Evolutionary conservation across 768 basidiomycete genomes (phyloP).

Genomic region (Tubosaeta sp.): DNA sequence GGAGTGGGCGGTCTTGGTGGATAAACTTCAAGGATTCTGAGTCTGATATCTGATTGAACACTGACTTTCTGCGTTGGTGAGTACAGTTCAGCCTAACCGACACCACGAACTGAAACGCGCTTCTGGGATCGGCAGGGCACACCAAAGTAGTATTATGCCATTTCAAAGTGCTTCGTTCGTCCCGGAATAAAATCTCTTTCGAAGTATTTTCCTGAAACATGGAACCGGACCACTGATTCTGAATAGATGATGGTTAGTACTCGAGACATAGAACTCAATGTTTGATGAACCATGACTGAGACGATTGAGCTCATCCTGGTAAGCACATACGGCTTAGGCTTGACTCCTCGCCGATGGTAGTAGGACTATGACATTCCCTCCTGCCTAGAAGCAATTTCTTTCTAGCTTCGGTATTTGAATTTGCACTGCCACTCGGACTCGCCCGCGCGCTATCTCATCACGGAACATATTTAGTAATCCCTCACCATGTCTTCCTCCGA

Average conservation of each 20-base stretch:
- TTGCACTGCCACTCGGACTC: too few species aligned
- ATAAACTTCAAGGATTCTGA: constrained; percentile 47
- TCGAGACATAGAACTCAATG: neutral
- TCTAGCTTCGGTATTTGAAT: too few species aligned
- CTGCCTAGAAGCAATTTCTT: too few species aligned
- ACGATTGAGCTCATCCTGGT: too few species aligned
- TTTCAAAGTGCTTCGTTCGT: neutral
- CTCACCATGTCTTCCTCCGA: neutral
- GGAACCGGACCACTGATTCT: neutral
- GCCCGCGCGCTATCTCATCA: too few species aligned
- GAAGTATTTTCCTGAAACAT: neutral
- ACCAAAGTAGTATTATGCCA: neutral
- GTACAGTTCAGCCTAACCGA: neutral
- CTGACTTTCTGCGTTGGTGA: constrained; percentile 1
- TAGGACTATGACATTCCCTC: too few species aligned
- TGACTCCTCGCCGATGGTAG: too few species aligned
- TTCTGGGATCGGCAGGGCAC: neutral
- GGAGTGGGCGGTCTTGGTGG: constrained; percentile 77
- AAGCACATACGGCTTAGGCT: too few species aligned
- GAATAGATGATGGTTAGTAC: neutral
- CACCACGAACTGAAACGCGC: neutral
- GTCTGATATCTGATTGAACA: neutral
- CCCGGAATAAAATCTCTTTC: neutral
- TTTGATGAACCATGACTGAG: too few species aligned
- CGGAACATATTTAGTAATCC: too few species aligned